Evolutionary conservation across 352 stramenopile species (phyloP).

Genomic region (Aphanomyces euteiches): DNA sequence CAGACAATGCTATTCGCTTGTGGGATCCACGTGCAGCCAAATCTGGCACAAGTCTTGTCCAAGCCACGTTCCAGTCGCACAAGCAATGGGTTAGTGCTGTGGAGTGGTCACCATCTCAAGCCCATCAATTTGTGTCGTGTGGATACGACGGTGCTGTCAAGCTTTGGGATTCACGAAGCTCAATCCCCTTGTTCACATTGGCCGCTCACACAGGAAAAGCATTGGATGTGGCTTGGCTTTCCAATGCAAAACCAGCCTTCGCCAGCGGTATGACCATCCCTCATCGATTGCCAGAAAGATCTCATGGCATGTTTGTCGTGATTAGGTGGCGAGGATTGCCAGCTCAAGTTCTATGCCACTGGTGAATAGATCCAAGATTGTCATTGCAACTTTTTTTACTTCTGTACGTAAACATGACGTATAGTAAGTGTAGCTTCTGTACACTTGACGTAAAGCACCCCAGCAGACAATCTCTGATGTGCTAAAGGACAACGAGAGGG

Average conservation of each 20-base stretch:
- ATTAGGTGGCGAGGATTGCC: conserved; percentile 67
- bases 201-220: conserved; percentile 70
- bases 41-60: conserved; percentile 63
- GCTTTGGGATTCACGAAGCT: conserved; percentile 73
- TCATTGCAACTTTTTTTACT: too few relatives aligned
- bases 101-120: conserved; percentile 57
- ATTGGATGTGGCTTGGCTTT: conserved; percentile 61
- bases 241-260: conserved; percentile 41
- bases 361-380: background rate
- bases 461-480: too few relatives aligned
- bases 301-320: too few relatives aligned
- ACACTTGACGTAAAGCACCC: too few relatives aligned
- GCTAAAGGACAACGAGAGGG: too few relatives aligned
- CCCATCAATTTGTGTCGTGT: conserved; percentile 58
- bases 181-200: conserved; percentile 73
- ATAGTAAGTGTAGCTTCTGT: too few relatives aligned
- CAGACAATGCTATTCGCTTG: conserved; percentile 74
- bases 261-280: conserved; percentile 42
- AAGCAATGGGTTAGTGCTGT: conserved; percentile 81
- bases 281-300: background rate
- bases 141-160: conserved; percentile 78
- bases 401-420: too few relatives aligned
- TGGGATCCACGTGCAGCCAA: conserved; percentile 73
- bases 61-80: conserved; percentile 80
- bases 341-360: conserved; percentile 65